phyloP scores from a whole-genome alignment of 225 moss, liverwort and hornwort genomes.

The Bryoerythrophyllum caledonicum region DNA sequence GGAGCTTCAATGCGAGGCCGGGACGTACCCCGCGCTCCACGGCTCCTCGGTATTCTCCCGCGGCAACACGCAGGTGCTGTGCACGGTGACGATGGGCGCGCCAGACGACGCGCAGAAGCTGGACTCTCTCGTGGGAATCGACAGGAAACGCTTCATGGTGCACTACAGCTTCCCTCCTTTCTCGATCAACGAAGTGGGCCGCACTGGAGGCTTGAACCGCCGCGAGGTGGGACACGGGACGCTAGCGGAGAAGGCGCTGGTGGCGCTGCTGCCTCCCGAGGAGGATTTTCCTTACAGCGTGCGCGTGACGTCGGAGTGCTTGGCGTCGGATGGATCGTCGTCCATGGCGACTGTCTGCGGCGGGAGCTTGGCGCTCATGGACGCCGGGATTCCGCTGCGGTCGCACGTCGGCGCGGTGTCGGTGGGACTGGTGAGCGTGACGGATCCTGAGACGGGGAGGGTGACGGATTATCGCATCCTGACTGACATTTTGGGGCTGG shows the following conservation, averaged over 20 bases:
- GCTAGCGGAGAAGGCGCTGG: constrained; percentile 90
- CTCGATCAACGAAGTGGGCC: constrained; percentile 91
- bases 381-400: constrained; percentile 83
- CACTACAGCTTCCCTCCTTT: constrained; percentile 97
- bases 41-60: constrained; percentile 92
- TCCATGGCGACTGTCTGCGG: constrained; percentile 99
- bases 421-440: constrained; percentile 74
- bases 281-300: constrained; percentile 92
- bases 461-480: constrained; percentile 79
- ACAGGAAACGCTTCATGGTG: constrained; percentile 88
- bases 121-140: constrained; percentile 86
- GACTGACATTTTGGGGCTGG: constrained; percentile 92
- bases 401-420: constrained; percentile 89
- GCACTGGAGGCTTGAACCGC: constrained; percentile 82
- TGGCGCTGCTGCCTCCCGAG: constrained; percentile 73
- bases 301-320: constrained; percentile 90
- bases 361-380: constrained; percentile 93
- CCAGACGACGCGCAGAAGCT: constrained; percentile 92
- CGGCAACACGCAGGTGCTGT: constrained; percentile 94
- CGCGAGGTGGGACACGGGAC: constrained; percentile 96
- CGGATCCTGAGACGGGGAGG: constrained; percentile 55
- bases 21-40: constrained; percentile 75
- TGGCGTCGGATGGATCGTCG: constrained; percentile 94
- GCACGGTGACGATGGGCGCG: constrained; percentile 94
- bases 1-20: constrained; percentile 83